A percentile compares a stretch with the other conserved stretches of the same genome.
phyloP scores from a whole-genome alignment of 768 basidiomycete genomes.

The Psilocybe subaeruginosa region DNA sequence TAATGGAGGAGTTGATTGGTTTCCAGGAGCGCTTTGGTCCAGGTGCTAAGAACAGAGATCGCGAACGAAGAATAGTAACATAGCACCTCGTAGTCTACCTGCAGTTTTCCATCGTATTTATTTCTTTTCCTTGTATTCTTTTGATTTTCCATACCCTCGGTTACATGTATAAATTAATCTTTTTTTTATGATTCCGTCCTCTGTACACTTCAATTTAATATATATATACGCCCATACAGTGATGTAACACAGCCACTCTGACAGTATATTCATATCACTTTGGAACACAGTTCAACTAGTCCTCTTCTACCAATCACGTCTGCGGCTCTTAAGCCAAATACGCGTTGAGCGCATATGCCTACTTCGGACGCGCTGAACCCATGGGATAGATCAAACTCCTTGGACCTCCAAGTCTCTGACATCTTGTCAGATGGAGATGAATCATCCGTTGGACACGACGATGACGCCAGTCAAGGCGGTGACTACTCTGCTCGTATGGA shows the following conservation, averaged over 20 bases:
- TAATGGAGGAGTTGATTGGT: conserved; percentile 86
- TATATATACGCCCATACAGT: too few species aligned
- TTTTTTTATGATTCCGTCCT: too few species aligned
- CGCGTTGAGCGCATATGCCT: conserved; percentile 10
- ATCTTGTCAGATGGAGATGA: conserved; percentile 43
- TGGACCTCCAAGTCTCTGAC: neutral
- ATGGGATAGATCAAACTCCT: conserved; percentile 7
- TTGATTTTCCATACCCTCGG: too few species aligned
- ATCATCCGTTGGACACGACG: conserved; percentile 21
- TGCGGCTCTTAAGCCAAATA: neutral
- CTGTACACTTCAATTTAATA: too few species aligned
- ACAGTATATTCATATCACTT: too few species aligned
- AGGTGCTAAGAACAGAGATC: conserved; percentile 51
- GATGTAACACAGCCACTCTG: too few species aligned
- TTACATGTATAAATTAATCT: too few species aligned
- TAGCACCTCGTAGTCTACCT: neutral
- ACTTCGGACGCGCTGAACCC: conserved; percentile 11
- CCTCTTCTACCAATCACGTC: neutral
- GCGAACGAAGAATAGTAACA: conserved; percentile 44
- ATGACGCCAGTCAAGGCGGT: conserved; percentile 38
- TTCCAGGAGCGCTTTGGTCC: conserved; percentile 88
- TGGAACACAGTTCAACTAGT: too few species aligned
- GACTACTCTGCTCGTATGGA: conserved; percentile 74
- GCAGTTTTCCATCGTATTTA: neutral
- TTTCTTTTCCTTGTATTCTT: conserved; percentile 1